Base-by-base conservation (phyloP, 2,329 filamentous ascomycete species). In the Cercospora sp. region DNA sequence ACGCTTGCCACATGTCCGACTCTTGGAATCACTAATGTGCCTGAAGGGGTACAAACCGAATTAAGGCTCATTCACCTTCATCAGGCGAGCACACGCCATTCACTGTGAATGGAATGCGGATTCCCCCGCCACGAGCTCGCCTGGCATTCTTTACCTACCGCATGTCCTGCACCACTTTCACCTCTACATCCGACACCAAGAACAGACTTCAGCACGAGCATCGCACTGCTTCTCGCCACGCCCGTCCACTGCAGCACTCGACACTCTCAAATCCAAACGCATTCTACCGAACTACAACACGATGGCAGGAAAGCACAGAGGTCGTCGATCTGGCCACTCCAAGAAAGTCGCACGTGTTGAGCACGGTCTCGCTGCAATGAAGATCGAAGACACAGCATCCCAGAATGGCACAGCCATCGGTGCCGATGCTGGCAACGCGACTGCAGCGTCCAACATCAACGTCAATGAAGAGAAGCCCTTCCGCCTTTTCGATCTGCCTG, bases 401-500 rank as follows among this genome's bases (percentile, higher is more conserved):
- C 6, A 16, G 48, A 1, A 53, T 6, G 48, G 5, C 23, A 26
- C 48, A 13, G 48, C 7, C 12, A 3, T 23, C 10, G 3, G 20
- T 30, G 23, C 1, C 6, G 3, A 2, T 9, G 26, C 13, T 7
- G 3, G 1, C 5, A 13, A 30, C 0, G 20, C 48, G 48, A 28
- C 20, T 0, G 5, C 12, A 2, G 42, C 3, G 3, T 18, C 59
- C n/a, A 2, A 28, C 1, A 12, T 16, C 13, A 26, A 51, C 9
- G 13, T 5, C 2, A 36, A 26, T 18, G 20, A 8, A 18, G 45
- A 31, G 20, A 48, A 59, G 20, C 30, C 28, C 23, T 68, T 68
- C 36, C 63, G 48, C 12, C 58, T 68, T 10, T 58, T 68, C 9
- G 57, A 62, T 10, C 26, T 65, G 3, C 63, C 66, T 1, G 30